Conservation (phyloP, 306 rosid genomes). For the Cyclanthera cordifolia region DNA sequence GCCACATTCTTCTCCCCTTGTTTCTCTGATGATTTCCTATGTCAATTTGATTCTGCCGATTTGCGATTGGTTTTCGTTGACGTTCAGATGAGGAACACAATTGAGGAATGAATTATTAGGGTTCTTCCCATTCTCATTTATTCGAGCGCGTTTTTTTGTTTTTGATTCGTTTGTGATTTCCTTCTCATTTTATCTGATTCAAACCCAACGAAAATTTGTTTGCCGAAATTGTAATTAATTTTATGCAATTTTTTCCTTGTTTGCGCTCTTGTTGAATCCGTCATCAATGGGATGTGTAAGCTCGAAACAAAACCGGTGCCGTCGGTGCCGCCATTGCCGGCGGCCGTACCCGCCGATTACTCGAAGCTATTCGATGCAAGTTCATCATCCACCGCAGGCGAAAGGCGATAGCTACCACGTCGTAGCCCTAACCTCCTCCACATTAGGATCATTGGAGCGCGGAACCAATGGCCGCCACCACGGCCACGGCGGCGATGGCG, state of each 20-base stretch:
- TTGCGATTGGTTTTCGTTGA: no score
- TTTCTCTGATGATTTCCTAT: background rate
- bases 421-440: slow-evolving; percentile 74
- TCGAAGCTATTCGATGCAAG: slow-evolving; percentile 76
- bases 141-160: background rate
- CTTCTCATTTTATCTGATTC: background rate
- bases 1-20: background rate
- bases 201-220: no score
- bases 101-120: background rate
- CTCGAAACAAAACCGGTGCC: slow-evolving; percentile 47
- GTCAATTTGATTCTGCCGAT: background rate
- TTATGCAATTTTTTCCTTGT: background rate
- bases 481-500: background rate
- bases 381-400: slow-evolving; percentile 56
- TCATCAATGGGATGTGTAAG: slow-evolving; percentile 68
- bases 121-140: background rate
- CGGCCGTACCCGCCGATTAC: slow-evolving; percentile 49
- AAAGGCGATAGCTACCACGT: slow-evolving; percentile 54
- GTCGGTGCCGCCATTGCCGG: slow-evolving; percentile 51
- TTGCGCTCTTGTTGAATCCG: background rate
- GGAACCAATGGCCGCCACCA: slow-evolving; percentile 12
- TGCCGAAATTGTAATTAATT: background rate
- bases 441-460: slow-evolving; percentile 57
- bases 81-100: slow-evolving; percentile 7
- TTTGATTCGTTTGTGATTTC: background rate